Evolutionary conservation across 179 eudicot genomes (phyloP).

Genomic region (Spinacia oleracea): DNA sequence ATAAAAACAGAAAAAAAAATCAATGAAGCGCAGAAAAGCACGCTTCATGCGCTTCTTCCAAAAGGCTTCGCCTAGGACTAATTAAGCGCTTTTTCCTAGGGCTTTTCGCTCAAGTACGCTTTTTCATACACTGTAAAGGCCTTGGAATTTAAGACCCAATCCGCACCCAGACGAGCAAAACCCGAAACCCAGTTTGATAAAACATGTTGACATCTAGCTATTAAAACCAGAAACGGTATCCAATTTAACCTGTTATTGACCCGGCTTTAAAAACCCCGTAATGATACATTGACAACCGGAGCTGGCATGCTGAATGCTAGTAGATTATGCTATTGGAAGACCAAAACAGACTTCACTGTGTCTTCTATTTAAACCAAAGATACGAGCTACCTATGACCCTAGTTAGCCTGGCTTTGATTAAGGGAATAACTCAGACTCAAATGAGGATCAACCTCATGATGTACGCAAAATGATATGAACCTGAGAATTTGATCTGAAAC

Average conservation of each 20-base stretch:
- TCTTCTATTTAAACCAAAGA: not conserved
- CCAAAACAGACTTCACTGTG: not conserved
- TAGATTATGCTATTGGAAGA: not conserved
- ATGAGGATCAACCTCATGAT: not conserved
- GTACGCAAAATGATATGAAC: not conserved
- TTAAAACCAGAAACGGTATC: not conserved
- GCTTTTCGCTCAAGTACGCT: no score
- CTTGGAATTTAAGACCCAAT: not conserved
- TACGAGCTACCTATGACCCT: not conserved
- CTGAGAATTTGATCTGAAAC: not conserved
- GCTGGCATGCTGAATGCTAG: not conserved
- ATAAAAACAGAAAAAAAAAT: no score
- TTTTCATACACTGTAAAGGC: no score
- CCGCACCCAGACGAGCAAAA: not conserved
- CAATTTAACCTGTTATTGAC: not conserved
- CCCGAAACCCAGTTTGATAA: not conserved
- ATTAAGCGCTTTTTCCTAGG: no score
- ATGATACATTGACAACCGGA: not conserved
- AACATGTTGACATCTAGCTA: not conserved
- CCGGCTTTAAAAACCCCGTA: not conserved
- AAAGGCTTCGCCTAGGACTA: no score
- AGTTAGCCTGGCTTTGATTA: not conserved
- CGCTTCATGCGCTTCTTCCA: no score
- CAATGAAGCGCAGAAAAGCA: no score
- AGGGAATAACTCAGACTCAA: not conserved